Percentiles rank a stretch among this genome's conserved stretches.
Conservation (phyloP, 768 basidiomycete species). For the Suillus bovinus region DNA sequence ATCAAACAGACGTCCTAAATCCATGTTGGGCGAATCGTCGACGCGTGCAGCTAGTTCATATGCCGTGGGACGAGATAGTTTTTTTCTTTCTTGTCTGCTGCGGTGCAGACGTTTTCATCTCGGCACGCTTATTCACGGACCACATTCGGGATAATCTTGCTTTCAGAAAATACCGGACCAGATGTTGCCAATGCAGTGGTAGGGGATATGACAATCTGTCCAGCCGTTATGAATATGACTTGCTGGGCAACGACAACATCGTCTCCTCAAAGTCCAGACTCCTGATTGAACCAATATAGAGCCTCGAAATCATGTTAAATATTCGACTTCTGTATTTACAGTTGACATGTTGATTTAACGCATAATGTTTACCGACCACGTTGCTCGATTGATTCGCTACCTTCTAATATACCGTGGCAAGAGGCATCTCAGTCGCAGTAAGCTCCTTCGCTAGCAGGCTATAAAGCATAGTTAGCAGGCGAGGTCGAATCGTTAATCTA, state of each 20-base stretch:
- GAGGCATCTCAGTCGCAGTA: constrained; percentile 66
- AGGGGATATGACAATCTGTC: background rate
- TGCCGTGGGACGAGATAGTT: too few relatives aligned
- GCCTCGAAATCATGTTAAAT: background rate
- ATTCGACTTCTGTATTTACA: background rate
- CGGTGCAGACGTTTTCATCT: too few relatives aligned
- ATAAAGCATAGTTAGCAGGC: constrained; percentile 6
- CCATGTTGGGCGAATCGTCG: too few relatives aligned
- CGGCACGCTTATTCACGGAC: too few relatives aligned
- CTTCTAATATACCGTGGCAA: background rate
- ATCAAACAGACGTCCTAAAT: too few relatives aligned
- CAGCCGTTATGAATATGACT: background rate
- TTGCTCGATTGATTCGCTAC: background rate
- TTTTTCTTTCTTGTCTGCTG: too few relatives aligned
- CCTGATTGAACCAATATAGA: background rate
- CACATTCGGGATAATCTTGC: background rate
- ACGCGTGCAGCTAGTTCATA: too few relatives aligned
- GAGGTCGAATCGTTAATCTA: background rate
- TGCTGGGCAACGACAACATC: background rate
- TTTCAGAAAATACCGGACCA: background rate
- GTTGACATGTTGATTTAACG: background rate
- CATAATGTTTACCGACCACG: background rate
- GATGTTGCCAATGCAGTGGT: background rate
- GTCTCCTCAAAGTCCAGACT: background rate
- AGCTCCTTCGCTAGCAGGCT: constrained; percentile 83